Percentiles rank a stretch among this genome's conserved stretches.
Conservation (phyloP, 1,284 basidiomycete genomes). For the Volvariella volvacea region DNA sequence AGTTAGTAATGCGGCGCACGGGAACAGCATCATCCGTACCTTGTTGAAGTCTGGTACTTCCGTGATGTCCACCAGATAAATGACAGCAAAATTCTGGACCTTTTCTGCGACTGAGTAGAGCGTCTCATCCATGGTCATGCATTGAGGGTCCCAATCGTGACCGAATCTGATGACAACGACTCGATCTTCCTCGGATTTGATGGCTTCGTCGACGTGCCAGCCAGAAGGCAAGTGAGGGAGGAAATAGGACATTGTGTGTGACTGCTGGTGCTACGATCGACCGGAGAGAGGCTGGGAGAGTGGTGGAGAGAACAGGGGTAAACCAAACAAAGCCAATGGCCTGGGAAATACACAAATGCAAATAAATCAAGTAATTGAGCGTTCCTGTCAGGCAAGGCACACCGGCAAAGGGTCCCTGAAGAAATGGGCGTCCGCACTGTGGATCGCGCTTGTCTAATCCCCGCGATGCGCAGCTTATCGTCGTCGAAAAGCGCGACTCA, state of each 20-base stretch:
- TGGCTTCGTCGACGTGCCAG: slow-evolving; percentile 97
- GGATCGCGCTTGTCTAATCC: too few relatives aligned
- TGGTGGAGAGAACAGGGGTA: too few relatives aligned
- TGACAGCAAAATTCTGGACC: slow-evolving; percentile 97
- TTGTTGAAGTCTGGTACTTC: slow-evolving; percentile 99
- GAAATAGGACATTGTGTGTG: slow-evolving; percentile 70
- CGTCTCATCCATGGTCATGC: slow-evolving; percentile 99
- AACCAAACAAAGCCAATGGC: too few relatives aligned
- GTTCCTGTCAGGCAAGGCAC: too few relatives aligned
- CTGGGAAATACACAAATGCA: too few relatives aligned
- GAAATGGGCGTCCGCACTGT: too few relatives aligned
- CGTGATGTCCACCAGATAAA: slow-evolving; percentile 94
- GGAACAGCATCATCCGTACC: slow-evolving; percentile 38
- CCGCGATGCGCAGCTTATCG: too few relatives aligned
- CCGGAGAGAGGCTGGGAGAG: too few relatives aligned
- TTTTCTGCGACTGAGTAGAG: slow-evolving; percentile 90
- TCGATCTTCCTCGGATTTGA: slow-evolving; percentile 95
- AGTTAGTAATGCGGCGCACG: neutral
- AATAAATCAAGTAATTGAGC: too few relatives aligned
- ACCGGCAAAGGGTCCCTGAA: too few relatives aligned
- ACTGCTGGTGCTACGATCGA: neutral
- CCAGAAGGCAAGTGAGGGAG: slow-evolving; percentile 90
- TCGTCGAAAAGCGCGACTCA: too few relatives aligned
- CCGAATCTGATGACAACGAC: slow-evolving; percentile 95
- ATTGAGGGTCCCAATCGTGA: slow-evolving; percentile 91